Base-by-base conservation (phyloP, 148 eudicot species). In the Diospyros kaki region DNA sequence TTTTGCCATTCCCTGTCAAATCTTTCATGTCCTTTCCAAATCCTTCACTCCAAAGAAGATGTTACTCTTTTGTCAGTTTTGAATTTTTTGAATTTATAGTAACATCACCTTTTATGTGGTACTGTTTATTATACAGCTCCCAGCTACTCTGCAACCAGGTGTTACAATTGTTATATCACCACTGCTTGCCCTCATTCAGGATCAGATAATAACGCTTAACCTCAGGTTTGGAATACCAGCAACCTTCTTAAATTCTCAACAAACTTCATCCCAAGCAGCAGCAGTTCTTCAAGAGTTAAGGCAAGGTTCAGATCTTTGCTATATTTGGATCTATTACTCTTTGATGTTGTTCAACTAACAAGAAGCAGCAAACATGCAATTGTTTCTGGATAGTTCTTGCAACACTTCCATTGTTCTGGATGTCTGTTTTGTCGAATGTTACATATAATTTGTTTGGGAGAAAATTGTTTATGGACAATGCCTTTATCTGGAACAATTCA, bases 221-320 rank as follows among this genome's bases (percentile, higher is more conserved):
- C 93, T 89, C 62, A 93, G 88, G 86, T 93, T 84, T 78, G 99
- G 97, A 79, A 85, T 96, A 72, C 86, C 94, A 60, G 93, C 99
- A 74, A 96, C 99, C 64, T 96, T 96, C 82, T 73, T 96, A 75
- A 96, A 96, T 81, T 96, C 99, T 76, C 99, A 96, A 83, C 99
- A 96, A 80, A 88, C 86, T 71, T 59, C 90, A 72, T 86, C 90
- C 62, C 99, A 96, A 84, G 91, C 97, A 77, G 87, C 89, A 73
- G 89, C 89, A 10, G 86, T 96, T 76, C 86, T 93, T 67, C 98
- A 88, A 84, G 98, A 96, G 82, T 84, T 96, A 81, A 86, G 97
- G 98, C 85, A 87, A 77, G 80, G 52, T 76, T 56, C 51, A 54
- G 64, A 38, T 15, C 8, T 59, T 64, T 43, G 68, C 56, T 67